These are phyloP conservation scores for Tetrahymena thermophila DNA, from an alignment of 73 alveolate genomes.

Conservation along the genomic window DNA sequence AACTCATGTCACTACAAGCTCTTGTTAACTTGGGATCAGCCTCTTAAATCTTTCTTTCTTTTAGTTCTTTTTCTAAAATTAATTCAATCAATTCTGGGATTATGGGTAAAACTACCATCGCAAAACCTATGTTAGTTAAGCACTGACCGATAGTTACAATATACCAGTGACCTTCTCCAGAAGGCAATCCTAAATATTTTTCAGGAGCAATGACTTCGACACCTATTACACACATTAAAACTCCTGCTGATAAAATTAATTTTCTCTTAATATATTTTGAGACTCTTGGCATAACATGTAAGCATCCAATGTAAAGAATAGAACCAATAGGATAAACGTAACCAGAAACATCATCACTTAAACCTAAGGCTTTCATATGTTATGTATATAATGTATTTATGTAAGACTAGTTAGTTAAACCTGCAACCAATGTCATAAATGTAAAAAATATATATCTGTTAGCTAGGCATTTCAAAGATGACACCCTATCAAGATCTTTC, in stretches of 20 bases:
- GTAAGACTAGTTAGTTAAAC: background rate
- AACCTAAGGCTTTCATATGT: background rate
- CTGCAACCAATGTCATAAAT: background rate
- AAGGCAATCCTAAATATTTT: background rate
- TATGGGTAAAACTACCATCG: background rate
- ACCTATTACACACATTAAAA: background rate
- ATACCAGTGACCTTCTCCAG: background rate
- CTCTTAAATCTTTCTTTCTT: background rate
- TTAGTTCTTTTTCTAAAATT: background rate
- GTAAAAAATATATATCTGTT: background rate
- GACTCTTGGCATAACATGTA: background rate
- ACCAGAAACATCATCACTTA: background rate
- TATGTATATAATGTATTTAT: background rate
- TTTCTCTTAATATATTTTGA: background rate
- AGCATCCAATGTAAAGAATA: background rate
- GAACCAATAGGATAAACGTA: background rate
- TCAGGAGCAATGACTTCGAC: background rate
- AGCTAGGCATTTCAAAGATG: background rate
- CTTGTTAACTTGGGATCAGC: background rate
- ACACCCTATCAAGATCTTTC: background rate
- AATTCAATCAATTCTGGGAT: background rate
- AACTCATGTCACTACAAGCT: conserved; percentile 16
- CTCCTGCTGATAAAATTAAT: background rate
- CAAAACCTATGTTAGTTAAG: background rate
- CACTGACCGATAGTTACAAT: background rate